Conservation (phyloP, 2,329 filamentous ascomycete species). For the Xylaria sp. region DNA sequence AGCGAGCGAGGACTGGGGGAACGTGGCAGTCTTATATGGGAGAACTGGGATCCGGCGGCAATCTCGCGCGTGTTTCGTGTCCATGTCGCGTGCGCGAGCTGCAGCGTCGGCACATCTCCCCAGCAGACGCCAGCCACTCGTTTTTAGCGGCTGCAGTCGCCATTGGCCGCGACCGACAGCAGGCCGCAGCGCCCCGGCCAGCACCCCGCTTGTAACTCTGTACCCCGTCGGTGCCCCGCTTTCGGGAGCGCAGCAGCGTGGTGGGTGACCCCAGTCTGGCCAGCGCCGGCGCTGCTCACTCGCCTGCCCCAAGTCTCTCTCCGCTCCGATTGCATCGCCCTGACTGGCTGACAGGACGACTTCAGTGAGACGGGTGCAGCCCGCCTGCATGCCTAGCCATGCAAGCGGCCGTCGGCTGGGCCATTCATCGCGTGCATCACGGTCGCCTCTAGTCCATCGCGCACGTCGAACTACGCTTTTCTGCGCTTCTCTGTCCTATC, state of each 20-base stretch:
- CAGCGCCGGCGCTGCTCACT: conserved; percentile 1
- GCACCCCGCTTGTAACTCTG: conserved; percentile 2
- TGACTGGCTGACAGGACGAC: conserved; percentile 45
- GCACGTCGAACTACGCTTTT: conserved; percentile 44
- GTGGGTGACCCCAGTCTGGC: background rate
- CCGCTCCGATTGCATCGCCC: conserved; percentile 43
- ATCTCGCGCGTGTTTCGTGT: conserved; percentile 49
- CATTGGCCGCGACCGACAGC: conserved; percentile 40
- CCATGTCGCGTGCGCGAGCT: conserved; percentile 42
- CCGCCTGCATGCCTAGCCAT: conserved; percentile 43
- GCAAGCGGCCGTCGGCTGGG: conserved; percentile 42
- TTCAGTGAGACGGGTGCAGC: conserved; percentile 47
- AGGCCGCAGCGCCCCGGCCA: conserved; percentile 37
- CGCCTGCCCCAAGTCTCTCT: conserved; percentile 36
- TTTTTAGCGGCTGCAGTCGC: conserved; percentile 36
- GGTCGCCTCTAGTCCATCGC: conserved; percentile 45
- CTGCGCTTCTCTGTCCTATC: conserved; percentile 38
- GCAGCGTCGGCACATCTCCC: conserved; percentile 42
- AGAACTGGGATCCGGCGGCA: conserved; percentile 37
- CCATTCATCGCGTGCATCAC: conserved; percentile 49
- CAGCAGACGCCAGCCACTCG: conserved; percentile 41
- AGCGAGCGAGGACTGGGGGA: conserved; percentile 37
- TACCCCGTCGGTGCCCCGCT: conserved; percentile 26
- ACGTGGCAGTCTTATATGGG: conserved; percentile 47
- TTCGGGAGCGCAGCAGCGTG: conserved; percentile 11